A percentile compares a stretch with the other conserved stretches of the same genome.
Conservation (phyloP, 352 stramenopile species). For the Pythium sp. region DNA sequence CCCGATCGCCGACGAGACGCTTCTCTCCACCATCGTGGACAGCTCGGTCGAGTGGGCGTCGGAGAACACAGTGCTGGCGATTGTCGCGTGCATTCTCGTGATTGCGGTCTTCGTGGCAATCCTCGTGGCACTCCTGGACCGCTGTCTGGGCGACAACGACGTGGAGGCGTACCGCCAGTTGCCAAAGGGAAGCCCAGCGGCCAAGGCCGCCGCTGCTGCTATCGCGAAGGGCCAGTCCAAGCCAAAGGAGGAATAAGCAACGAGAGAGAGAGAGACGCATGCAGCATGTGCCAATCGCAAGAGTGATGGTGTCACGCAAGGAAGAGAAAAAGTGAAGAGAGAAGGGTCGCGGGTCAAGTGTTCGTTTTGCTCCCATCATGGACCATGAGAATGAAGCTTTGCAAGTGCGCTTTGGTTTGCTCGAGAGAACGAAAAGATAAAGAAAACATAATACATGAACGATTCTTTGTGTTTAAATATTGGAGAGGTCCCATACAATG, state of each 20-base stretch:
- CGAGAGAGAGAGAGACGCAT: not conserved
- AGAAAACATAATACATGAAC: not conserved
- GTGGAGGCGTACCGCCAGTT: slow-evolving; percentile 51
- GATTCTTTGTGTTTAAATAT: slow-evolving; percentile 3
- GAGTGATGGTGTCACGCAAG: not conserved
- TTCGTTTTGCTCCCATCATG: not conserved
- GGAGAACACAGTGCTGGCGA: slow-evolving; percentile 66
- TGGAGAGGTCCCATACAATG: not conserved
- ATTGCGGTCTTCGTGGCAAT: slow-evolving; percentile 67
- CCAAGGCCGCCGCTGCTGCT: slow-evolving; percentile 3
- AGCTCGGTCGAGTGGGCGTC: slow-evolving; percentile 60
- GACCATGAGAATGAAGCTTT: not conserved
- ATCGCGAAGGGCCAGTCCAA: slow-evolving; percentile 16
- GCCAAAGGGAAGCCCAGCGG: slow-evolving; percentile 25
- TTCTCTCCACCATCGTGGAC: slow-evolving; percentile 65
- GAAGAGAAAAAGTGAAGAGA: not conserved
- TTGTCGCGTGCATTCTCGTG: slow-evolving; percentile 50
- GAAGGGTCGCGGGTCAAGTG: not conserved
- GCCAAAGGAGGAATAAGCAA: slow-evolving; percentile 45
- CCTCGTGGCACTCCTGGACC: slow-evolving; percentile 68
- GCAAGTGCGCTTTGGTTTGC: not conserved
- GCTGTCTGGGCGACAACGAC: slow-evolving; percentile 69
- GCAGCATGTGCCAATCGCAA: not conserved
- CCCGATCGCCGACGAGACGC: slow-evolving; percentile 58
- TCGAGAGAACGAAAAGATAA: not conserved